phyloP scores from a whole-genome alignment of 2,329 filamentous ascomycete species.

The Trichoderma simmonsii region DNA sequence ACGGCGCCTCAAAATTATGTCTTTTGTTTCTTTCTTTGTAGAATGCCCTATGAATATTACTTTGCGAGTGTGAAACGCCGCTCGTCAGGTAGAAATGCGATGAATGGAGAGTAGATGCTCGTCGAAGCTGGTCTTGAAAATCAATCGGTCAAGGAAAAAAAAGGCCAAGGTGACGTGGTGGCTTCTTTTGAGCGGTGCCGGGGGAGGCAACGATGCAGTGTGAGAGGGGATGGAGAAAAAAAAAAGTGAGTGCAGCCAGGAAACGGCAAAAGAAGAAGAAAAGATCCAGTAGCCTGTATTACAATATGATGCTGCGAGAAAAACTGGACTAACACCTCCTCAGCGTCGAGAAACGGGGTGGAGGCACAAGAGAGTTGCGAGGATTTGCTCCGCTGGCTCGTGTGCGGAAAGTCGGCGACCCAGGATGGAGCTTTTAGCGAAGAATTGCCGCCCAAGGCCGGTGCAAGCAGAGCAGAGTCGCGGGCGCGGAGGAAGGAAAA shows the following conservation, averaged over 20 bases:
- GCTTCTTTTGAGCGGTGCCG: conserved; percentile 3
- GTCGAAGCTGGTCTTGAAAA: conserved; percentile 15
- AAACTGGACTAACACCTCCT: conserved; percentile 17
- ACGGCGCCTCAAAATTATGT: conserved; percentile 21
- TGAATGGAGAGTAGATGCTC: conserved; percentile 13
- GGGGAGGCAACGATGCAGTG: conserved; percentile 4
- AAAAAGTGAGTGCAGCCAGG: conserved; percentile 5
- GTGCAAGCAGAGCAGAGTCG: conserved; percentile 19
- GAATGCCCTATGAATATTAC: conserved; percentile 15
- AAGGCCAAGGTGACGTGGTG: conserved; percentile 17
- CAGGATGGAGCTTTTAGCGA: conserved; percentile 5
- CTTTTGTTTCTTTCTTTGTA: not conserved
- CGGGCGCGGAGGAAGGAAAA: conserved; percentile 17
- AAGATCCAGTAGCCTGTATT: conserved; percentile 34
- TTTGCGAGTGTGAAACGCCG: not conserved
- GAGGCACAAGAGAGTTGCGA: conserved; percentile 14
- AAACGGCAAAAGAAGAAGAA: conserved; percentile 11
- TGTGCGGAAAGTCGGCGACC: conserved; percentile 11
- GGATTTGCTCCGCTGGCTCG: conserved; percentile 16
- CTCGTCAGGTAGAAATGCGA: conserved; percentile 10
- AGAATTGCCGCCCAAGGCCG: conserved; percentile 6
- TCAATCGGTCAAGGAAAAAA: conserved; percentile 15
- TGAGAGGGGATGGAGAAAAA: not conserved
- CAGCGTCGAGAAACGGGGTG: conserved; percentile 15
- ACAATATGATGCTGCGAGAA: conserved; percentile 32